Conservation (phyloP, 495 filamentous ascomycete species). For the Talaromyces thailandensis region DNA sequence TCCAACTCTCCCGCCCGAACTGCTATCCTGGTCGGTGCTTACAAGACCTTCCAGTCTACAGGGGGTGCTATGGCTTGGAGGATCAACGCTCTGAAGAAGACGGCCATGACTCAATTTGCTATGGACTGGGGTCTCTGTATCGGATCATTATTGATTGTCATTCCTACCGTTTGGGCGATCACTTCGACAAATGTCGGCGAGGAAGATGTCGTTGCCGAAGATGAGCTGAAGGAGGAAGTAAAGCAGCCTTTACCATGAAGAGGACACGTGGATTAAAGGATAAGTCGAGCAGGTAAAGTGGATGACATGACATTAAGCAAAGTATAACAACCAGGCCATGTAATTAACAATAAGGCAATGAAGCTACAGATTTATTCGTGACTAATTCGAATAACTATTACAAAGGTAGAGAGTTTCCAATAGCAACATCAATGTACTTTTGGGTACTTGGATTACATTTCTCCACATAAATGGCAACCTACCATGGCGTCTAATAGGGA, state of each 20-base stretch:
- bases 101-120: conserved; percentile 48
- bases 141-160: conserved; percentile 56
- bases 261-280: not conserved
- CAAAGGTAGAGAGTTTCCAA: too few relatives aligned
- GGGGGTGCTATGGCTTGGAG: conserved; percentile 80
- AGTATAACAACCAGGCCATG: too few relatives aligned
- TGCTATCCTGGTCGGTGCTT: conserved; percentile 84
- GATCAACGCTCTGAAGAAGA: conserved; percentile 52
- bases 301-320: too few relatives aligned
- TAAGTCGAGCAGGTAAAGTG: too few relatives aligned
- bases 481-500: too few relatives aligned
- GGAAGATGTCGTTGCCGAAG: not conserved
- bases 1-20: conserved; percentile 80
- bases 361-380: too few relatives aligned
- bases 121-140: conserved; percentile 61
- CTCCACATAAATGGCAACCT: too few relatives aligned
- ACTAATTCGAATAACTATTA: too few relatives aligned
- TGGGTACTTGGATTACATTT: too few relatives aligned
- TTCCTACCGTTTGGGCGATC: conserved; percentile 52
- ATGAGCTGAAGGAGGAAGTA: not conserved
- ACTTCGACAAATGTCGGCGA: conserved; percentile 17
- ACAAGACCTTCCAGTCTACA: conserved; percentile 85
- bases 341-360: too few relatives aligned
- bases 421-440: too few relatives aligned
- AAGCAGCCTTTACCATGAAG: conserved; percentile 2